Evolutionary conservation across 169 alveolate genomes (phyloP), one percentile per base, ranked within the genome.

Genomic region (Eimeria praecox): DNA sequence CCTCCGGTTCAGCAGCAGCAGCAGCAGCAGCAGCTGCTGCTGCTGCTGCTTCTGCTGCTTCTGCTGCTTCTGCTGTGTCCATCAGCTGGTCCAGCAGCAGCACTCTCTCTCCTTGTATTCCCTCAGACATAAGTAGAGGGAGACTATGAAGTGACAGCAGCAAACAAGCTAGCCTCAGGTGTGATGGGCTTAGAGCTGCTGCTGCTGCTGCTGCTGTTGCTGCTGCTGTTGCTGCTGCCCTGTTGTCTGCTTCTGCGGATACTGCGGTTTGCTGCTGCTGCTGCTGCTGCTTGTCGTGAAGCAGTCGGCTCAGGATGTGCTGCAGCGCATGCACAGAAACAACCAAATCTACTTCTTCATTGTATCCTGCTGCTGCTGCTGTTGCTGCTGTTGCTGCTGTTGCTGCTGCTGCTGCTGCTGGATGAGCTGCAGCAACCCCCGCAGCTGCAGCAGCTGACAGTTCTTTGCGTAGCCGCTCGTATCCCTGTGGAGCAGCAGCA

Each of bases 11-110:
- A 59, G 69, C 62, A 52, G 62, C 69, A 59, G n/a, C n/a, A n/a
- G n/a, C n/a, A n/a, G n/a, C n/a, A n/a, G n/a, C n/a, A n/a, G n/a
- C n/a, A n/a, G n/a, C n/a, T n/a, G n/a, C n/a, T n/a, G 90, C 90
- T 6, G 42, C 91, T 54, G 91, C 91, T 52, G 91, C 91, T n/a
- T 59, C 73, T 83, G 91, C 91, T 52, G 90, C 90, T 6, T 80
- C 91, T 54, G 91, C 91, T 52, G 91, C 91, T n/a, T 59, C 73
- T 83, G 91, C 91, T 52, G 91, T 75, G 2, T 59, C 91, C 6
- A 83, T n/a, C 30, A 83, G 91, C 91, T 52, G 75, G 56, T 83
- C 77, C 66, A 54, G 75, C 73, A 83, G 56, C 91, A 83, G 75
- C 20, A 52, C 52, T 10, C 35, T 27, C 52, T 83, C 91, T 54